These are phyloP conservation scores for Rhizopus delemar DNA, from an alignment of 371 early-diverging fungal genomes.

Conservation along the genomic window DNA sequence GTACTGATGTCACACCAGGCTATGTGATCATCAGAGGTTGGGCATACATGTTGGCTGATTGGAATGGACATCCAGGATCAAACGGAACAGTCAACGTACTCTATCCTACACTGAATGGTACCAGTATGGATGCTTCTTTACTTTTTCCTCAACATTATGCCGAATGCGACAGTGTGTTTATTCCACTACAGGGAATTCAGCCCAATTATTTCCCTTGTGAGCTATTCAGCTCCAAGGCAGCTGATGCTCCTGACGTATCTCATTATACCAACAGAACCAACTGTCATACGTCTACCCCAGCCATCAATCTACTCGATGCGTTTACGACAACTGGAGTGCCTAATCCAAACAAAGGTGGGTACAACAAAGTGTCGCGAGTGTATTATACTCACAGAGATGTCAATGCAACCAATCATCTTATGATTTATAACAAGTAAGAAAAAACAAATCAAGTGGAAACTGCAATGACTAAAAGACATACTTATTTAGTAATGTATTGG, in stretches of 20 bases:
- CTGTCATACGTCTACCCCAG: constrained; percentile 61
- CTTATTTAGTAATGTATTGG: constrained; percentile 38
- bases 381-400: constrained; percentile 75
- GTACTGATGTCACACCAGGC: constrained; percentile 38
- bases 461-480: neutral
- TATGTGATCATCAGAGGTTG: constrained; percentile 56
- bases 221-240: constrained; percentile 50
- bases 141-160: constrained; percentile 54
- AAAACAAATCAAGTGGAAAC: constrained; percentile 42
- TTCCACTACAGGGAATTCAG: constrained; percentile 39
- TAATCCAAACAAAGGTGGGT: constrained; percentile 19
- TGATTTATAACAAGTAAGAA: constrained; percentile 71
- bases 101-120: constrained; percentile 61
- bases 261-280: constrained; percentile 54
- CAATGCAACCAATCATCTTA: constrained; percentile 37
- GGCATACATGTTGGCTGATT: constrained; percentile 54
- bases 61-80: constrained; percentile 51
- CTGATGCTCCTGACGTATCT: constrained; percentile 43
- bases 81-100: constrained; percentile 52
- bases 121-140: constrained; percentile 61
- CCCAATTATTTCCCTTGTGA: constrained; percentile 74
- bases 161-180: constrained; percentile 59
- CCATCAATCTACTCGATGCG: constrained; percentile 36
- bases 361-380: constrained; percentile 55
- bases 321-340: constrained; percentile 40